A percentile compares a stretch with the other conserved stretches of the same genome.
These are phyloP conservation scores for Astrocystis sublimbata DNA, from an alignment of 495 filamentous ascomycete species.

Conservation along the genomic window DNA sequence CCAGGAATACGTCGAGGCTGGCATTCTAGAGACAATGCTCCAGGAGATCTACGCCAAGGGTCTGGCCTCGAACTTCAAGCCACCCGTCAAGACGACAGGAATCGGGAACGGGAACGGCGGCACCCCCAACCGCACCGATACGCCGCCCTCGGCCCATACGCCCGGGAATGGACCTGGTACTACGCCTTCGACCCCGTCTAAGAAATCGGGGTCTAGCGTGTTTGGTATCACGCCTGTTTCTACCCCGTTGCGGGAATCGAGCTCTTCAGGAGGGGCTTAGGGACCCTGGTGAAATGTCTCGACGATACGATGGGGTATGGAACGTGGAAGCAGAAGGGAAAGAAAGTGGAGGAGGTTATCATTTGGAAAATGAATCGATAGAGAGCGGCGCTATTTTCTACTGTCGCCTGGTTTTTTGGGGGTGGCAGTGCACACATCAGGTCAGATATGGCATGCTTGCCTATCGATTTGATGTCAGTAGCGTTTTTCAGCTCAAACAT, in stretches of 20 bases:
- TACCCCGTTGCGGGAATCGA: conserved; percentile 16
- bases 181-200: conserved; percentile 17
- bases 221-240: conserved; percentile 14
- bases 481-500: no score
- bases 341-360: no score
- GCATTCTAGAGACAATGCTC: conserved; percentile 74
- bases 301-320: no score
- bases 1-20: conserved; percentile 81
- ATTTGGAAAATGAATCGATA: no score
- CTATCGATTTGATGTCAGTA: no score
- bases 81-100: conserved; percentile 57
- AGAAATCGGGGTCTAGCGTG: conserved; percentile 14
- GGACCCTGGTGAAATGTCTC: no score
- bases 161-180: background rate
- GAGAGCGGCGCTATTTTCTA: no score
- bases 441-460: no score
- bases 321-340: no score
- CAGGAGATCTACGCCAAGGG: conserved; percentile 80
- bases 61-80: conserved; percentile 69
- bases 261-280: conserved; percentile 4
- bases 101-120: background rate
- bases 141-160: background rate
- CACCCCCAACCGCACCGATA: conserved; percentile 16
- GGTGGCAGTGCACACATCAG: no score
- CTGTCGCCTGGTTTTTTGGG: no score